Percentiles rank a stretch among this genome's conserved stretches.
phyloP scores from a whole-genome alignment of 2,329 filamentous ascomycete species.

The Claviceps sp. region DNA sequence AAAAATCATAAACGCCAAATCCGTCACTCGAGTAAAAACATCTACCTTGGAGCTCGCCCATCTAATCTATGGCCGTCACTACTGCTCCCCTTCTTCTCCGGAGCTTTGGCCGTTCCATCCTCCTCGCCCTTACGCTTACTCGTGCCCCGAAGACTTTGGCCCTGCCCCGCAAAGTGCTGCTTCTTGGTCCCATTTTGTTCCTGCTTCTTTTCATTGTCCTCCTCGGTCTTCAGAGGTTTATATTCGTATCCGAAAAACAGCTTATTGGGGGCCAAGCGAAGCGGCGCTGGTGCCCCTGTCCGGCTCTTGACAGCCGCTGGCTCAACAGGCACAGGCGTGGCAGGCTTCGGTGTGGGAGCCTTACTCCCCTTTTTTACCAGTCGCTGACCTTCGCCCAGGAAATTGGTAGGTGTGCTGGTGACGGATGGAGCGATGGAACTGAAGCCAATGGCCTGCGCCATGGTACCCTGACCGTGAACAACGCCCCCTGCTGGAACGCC shows the following conservation, averaged over 20 bases:
- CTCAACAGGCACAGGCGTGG: constrained; percentile 47
- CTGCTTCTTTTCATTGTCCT: constrained; percentile 51
- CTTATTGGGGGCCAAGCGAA: constrained; percentile 76
- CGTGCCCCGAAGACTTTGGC: constrained; percentile 60
- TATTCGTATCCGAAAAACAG: constrained; percentile 95
- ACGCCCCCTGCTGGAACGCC: constrained; percentile 58
- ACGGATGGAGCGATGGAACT: constrained; percentile 72
- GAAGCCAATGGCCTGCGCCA: constrained; percentile 98
- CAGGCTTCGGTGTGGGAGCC: constrained; percentile 47
- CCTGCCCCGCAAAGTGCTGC: constrained; percentile 72
- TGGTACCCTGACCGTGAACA: constrained; percentile 74
- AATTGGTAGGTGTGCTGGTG: constrained; percentile 60
- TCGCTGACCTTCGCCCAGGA: constrained; percentile 66
- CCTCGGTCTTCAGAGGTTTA: constrained; percentile 72
- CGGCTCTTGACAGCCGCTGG: constrained; percentile 25
- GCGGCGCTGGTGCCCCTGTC: constrained; percentile 71
- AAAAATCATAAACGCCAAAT: constrained; percentile 11
- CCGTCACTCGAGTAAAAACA: not conserved
- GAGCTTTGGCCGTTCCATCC: constrained; percentile 32
- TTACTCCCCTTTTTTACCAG: constrained; percentile 76
- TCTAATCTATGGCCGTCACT: constrained; percentile 30
- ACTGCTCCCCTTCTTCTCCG: constrained; percentile 31
- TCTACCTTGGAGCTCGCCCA: constrained; percentile 21
- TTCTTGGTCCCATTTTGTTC: constrained; percentile 50
- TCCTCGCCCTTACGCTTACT: constrained; percentile 56